These are phyloP conservation scores for Ascodesmis nigricans DNA, from an alignment of 495 filamentous ascomycete genomes.

Conservation along the genomic window DNA sequence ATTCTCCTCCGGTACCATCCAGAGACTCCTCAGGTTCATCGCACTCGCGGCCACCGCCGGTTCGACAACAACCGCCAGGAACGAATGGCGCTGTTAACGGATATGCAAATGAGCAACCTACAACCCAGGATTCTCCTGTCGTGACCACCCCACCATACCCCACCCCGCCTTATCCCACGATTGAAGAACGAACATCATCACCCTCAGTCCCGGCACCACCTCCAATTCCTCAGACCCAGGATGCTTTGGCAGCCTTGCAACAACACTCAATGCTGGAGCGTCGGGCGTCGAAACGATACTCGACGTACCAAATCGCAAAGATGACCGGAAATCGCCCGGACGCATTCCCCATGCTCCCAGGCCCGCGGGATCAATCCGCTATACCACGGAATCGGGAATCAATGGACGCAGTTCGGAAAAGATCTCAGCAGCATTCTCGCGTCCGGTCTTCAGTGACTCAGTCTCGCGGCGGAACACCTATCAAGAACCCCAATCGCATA, in stretches of 20 bases:
- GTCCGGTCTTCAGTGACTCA: too few relatives aligned
- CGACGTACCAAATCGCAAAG: conserved; percentile 85
- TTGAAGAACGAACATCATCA: conserved; percentile 9
- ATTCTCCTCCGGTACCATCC: too few relatives aligned
- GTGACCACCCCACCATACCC: conserved; percentile 3
- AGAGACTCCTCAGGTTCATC: too few relatives aligned
- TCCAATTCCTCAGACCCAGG: conserved; percentile 61
- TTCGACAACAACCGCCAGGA: too few relatives aligned
- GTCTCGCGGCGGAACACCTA: too few relatives aligned
- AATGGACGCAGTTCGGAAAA: conserved; percentile 67
- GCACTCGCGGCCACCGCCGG: too few relatives aligned
- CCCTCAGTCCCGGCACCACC: conserved; percentile 40
- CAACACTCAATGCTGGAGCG: conserved; percentile 80
- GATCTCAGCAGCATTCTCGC: too few relatives aligned
- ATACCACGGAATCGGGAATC: conserved; percentile 77
- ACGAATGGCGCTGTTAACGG: too few relatives aligned
- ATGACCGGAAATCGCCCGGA: conserved; percentile 62
- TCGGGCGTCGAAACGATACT: conserved; percentile 78
- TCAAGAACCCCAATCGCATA: conserved; percentile 39
- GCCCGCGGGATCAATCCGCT: conserved; percentile 59
- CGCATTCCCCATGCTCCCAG: conserved; percentile 64
- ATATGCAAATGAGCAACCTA: neutral
- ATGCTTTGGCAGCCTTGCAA: conserved; percentile 78
- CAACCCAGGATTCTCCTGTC: too few relatives aligned
- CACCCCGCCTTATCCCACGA: conserved; percentile 5